Conservation (phyloP, 2,329 filamentous ascomycete species). For the Stagonosporopsis rhizophila region DNA sequence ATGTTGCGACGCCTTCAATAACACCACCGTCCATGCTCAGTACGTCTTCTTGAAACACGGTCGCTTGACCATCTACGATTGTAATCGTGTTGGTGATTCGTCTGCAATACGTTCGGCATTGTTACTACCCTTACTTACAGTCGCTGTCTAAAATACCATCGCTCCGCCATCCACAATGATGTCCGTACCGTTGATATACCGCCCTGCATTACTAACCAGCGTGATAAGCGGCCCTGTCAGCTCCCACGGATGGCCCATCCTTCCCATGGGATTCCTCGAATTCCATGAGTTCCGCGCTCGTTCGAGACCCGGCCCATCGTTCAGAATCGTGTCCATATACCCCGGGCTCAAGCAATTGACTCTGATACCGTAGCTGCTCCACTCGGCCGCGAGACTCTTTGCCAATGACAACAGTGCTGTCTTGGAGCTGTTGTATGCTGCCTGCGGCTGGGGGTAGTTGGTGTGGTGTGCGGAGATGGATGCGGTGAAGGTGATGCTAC, state of each 20-base stretch:
- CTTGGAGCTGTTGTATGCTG: constrained; percentile 76
- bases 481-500: constrained; percentile 70
- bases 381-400: constrained; percentile 73
- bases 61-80: no score
- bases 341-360: constrained; percentile 75
- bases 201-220: constrained; percentile 66
- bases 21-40: no score
- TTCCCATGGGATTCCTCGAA: constrained; percentile 66
- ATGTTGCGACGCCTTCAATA: no score
- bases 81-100: no score
- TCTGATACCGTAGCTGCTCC: constrained; percentile 73
- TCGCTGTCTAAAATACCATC: constrained; percentile 38
- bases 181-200: constrained; percentile 73
- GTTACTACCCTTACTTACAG: no score
- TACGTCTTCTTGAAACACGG: no score
- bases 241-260: constrained; percentile 71
- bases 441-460: constrained; percentile 76
- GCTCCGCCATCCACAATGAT: constrained; percentile 67
- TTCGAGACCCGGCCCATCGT: constrained; percentile 67
- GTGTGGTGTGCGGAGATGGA: constrained; percentile 73
- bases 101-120: no score
- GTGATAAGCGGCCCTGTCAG: constrained; percentile 68
- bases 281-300: constrained; percentile 64
- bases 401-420: constrained; percentile 69
- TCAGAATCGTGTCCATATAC: constrained; percentile 80